A percentile compares a stretch with the other conserved stretches of the same genome.
These are phyloP conservation scores for Pontederia crassipes DNA, from an alignment of 176 grass and related monocot species.

Conservation along the genomic window DNA sequence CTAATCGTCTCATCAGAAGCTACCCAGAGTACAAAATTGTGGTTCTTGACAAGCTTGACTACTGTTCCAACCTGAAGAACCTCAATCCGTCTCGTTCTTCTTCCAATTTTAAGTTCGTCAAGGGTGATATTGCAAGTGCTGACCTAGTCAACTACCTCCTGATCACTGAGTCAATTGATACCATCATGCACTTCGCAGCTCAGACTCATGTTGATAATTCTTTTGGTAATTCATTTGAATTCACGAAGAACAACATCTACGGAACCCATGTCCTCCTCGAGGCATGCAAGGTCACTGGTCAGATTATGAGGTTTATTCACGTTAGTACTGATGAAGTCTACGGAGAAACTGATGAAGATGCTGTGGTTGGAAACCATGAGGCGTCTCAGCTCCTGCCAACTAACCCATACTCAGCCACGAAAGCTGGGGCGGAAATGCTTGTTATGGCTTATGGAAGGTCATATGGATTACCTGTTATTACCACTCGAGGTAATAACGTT, in stretches of 20 bases:
- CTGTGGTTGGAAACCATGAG: constrained; percentile 18
- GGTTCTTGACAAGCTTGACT: constrained; percentile 21
- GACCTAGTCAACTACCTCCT: constrained; percentile 19
- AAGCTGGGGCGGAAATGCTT: constrained; percentile 21
- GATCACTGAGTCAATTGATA: constrained; percentile 16
- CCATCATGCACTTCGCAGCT: constrained; percentile 21
- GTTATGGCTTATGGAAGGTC: constrained; percentile 24
- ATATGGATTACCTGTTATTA: constrained; percentile 17
- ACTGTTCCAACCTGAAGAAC: constrained; percentile 23
- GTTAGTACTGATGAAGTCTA: constrained; percentile 21
- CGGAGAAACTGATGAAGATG: constrained; percentile 16
- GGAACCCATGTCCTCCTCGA: constrained; percentile 19
- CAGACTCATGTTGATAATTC: constrained; percentile 22
- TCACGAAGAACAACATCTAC: constrained; percentile 23
- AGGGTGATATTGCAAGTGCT: constrained; percentile 15
- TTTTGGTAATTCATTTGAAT: constrained; percentile 20
- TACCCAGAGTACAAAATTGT: constrained; percentile 21
- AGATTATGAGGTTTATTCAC: constrained; percentile 18
- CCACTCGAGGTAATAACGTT: constrained; percentile 16
- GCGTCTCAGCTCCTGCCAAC: constrained; percentile 16
- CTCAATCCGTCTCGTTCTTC: constrained; percentile 2
- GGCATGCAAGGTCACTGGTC: constrained; percentile 19
- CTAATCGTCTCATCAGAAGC: constrained; percentile 12
- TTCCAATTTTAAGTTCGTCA: constrained; percentile 16
- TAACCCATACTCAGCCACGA: constrained; percentile 20